Conservation (phyloP, 2,329 filamentous ascomycete genomes). For the Pyrenochaeta sp. region DNA sequence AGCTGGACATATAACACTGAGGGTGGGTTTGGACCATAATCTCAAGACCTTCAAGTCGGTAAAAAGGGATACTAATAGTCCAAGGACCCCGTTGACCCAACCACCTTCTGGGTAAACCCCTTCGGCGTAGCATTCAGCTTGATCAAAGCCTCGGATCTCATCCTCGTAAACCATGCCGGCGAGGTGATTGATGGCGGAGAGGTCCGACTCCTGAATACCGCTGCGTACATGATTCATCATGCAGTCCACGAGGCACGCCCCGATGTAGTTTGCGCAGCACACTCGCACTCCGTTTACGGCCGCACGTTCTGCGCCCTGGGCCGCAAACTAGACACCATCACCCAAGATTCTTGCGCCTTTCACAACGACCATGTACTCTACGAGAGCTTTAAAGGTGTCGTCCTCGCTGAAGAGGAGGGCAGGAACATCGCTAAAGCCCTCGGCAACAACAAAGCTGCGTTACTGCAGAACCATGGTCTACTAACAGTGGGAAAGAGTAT, state of each 20-base stretch:
- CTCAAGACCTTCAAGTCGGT: neutral
- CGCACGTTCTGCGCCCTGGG: conserved; percentile 70
- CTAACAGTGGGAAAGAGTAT: conserved; percentile 60
- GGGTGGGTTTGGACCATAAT: conserved; percentile 44
- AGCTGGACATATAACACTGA: conserved; percentile 69
- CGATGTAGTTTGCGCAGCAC: conserved; percentile 66
- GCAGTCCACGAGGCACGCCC: conserved; percentile 67
- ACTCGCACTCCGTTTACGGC: conserved; percentile 67
- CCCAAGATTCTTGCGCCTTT: conserved; percentile 65
- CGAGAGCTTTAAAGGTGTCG: conserved; percentile 62
- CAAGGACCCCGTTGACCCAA: conserved; percentile 64
- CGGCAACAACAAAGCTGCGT: conserved; percentile 60
- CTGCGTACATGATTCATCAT: conserved; percentile 68
- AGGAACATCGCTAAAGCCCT: conserved; percentile 59
- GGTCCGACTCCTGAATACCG: conserved; percentile 49
- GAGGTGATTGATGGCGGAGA: conserved; percentile 69
- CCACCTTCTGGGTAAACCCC: conserved; percentile 73
- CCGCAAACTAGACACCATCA: conserved; percentile 65
- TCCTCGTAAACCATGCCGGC: conserved; percentile 69
- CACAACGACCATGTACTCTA: conserved; percentile 64
- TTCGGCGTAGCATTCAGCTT: conserved; percentile 70
- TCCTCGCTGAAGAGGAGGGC: conserved; percentile 63
- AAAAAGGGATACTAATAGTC: conserved; percentile 6
- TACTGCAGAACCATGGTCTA: conserved; percentile 64
- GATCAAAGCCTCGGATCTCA: conserved; percentile 72